Base-by-base conservation (phyloP, 2,329 filamentous ascomycete genomes). In the Apiospora hydei region DNA sequence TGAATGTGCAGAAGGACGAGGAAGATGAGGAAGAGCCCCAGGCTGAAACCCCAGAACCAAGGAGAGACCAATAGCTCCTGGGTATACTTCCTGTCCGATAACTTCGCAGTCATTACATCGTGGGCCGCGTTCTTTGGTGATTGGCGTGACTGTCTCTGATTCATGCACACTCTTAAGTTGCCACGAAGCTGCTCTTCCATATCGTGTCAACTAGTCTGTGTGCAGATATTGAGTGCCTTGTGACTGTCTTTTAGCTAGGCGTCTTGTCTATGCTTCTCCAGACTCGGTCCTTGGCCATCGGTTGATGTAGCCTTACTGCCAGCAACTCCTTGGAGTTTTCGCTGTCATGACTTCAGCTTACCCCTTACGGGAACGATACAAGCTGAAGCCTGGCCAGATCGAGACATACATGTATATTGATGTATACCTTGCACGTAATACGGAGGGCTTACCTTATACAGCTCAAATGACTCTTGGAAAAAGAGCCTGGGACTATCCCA, bases 101-200 rank as follows among this genome's bases (percentile, higher is more conserved):
- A 64, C 34, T 14, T 21, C 34, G 18, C 57, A 41, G 57, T 41
- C 34, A 64, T 41, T 38, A n/a, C 4, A n/a, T 18, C 21, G 21
- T n/a, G 1, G 57, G 11, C 34, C 34, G 57, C 57, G 11, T 41
- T 64, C 10, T 64, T 21, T 38, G 57, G 57, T 41, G 57, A 41
- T 24, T 18, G 10, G 11, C 11, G 57, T 41, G 57, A 64, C 34
- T 41, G 57, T 41, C n/a, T 68, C 38, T 43, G 8, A 43, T 67
- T 4, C 75, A 82, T 93, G 94, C 94, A 96, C 93, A 92, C 93
- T 93, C 92, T 97, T 98, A 93, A 98, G 95, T 96, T 97, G 94
- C 89, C 94, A 95, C 89, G 89, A 90, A 85, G 84, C 82, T 87
- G 86, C 87, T 89, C 85, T 85, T 88, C 93, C 89, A 89, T 96